phyloP scores from a whole-genome alignment of 305 asterid species.

The Fraxinus paxiana region DNA sequence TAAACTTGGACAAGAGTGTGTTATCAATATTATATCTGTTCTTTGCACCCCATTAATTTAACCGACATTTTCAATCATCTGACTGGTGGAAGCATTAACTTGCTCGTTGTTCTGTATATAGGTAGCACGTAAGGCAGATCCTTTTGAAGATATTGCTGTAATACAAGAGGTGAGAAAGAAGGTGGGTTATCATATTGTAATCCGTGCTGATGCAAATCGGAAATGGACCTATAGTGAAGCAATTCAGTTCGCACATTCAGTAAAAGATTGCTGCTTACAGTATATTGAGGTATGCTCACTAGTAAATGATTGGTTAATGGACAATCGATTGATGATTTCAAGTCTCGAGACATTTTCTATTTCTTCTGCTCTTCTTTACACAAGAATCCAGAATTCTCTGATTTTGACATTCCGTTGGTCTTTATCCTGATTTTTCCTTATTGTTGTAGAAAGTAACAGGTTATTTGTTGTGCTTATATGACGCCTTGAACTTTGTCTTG shows the following conservation, averaged over 20 bases:
- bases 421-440: constrained; percentile 1
- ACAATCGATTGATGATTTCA: constrained; percentile 16
- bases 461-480: not conserved
- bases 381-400: not conserved
- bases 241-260: constrained; percentile 57
- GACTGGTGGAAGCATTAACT: constrained; percentile 6
- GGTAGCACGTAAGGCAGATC: constrained; percentile 81
- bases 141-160: constrained; percentile 68
- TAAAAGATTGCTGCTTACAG: constrained; percentile 67
- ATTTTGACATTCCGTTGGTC: constrained; percentile 1
- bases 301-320: not conserved
- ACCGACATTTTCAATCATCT: not conserved
- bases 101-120: constrained; percentile 23
- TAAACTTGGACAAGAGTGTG: not conserved
- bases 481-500: not conserved
- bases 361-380: not conserved
- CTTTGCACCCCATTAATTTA: not conserved
- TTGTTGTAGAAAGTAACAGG: not conserved
- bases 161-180: constrained; percentile 73
- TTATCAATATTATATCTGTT: constrained; percentile 7
- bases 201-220: constrained; percentile 88
- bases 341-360: not conserved
- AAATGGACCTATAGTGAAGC: constrained; percentile 80
- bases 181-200: constrained; percentile 61
- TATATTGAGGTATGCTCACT: constrained; percentile 73